Evolutionary conservation across 306 rosid species (phyloP).

Genomic region (Datisca glomerata): DNA sequence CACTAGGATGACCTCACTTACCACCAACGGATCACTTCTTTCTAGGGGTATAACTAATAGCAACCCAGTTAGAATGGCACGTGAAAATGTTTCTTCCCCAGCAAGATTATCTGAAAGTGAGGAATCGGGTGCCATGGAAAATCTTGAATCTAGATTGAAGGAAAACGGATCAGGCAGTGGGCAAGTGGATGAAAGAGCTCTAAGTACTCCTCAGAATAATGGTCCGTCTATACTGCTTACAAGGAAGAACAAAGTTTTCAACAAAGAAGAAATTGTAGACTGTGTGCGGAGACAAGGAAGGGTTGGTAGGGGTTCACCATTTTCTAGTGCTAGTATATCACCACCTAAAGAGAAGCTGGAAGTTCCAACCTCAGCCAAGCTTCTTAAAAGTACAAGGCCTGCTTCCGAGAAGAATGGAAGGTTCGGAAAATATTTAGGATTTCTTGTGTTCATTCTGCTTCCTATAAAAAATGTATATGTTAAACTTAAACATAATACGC

Average conservation of each 20-base stretch:
- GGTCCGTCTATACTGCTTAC: conserved; percentile 24
- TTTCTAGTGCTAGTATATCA: conserved; percentile 34
- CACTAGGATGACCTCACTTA: conserved; percentile 32
- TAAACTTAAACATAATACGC: not conserved
- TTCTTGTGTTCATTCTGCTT: no score
- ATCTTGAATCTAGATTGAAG: conserved; percentile 43
- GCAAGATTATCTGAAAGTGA: conserved; percentile 65
- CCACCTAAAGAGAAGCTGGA: conserved; percentile 48
- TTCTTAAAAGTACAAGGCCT: conserved; percentile 33
- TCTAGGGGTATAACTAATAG: conserved; percentile 30
- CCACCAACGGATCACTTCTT: conserved; percentile 35
- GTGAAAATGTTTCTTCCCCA: conserved; percentile 44
- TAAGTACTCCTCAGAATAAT: conserved; percentile 26
- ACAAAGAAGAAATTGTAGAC: conserved; percentile 46
- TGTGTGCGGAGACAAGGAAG: conserved; percentile 49
- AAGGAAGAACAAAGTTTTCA: conserved; percentile 32
- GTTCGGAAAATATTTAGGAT: no score
- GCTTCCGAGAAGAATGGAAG: conserved; percentile 61
- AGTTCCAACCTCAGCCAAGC: conserved; percentile 36
- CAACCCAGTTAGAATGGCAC: conserved; percentile 30
- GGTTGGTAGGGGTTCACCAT: conserved; percentile 42
- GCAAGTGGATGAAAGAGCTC: conserved; percentile 34
- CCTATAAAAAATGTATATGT: no score
- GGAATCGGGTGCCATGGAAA: conserved; percentile 58
- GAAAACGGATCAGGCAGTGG: conserved; percentile 40